Base-by-base conservation (phyloP, 148 eudicot genomes). In the Fagopyrum esculentum region DNA sequence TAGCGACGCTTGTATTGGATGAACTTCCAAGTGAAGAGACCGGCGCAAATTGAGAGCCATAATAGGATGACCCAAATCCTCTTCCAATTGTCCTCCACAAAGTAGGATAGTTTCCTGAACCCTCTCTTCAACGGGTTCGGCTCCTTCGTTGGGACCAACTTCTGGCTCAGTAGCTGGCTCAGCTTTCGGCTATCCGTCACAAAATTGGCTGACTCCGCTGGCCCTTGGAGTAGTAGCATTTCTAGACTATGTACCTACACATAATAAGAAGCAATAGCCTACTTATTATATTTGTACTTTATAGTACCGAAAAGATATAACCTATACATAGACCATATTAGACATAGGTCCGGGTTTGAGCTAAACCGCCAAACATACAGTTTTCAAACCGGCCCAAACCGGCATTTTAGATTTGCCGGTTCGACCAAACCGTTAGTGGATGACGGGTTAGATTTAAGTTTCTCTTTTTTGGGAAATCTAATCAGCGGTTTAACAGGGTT, bases 141-240 rank as follows among this genome's bases (percentile, higher is more conserved):
- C 50, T 82, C 89, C 76, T 79, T 82, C 46, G 86, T 84, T 17
- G 87, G 87, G 35, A 84, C 80, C 19, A 85, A 82, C 80, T 84
- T 84, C 46, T 84, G 80, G 86, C 89, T 85, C 40, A 82, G 79
- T 50, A 84, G 49, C 45, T 82, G 79, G 72, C 89, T 87, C n/a
- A 82, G 78, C 55, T 79, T 79, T 22, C 85, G 76, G 69, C 87
- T 85, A 11, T 87, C 91, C 2, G 85, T 74, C 17, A 76, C 77
- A 3, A 79, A 77, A 76, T 71, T 75, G 73, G 81, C 76, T 17
- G 89, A 77, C 52, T 84, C 78, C 1, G 72, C 69, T 48, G 91
- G 89, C 52, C 87, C 91, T 87, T 82, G 85, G n/a, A 87, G 64
- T 54, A 85, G 78, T 1, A 87, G 78, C 85, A 80, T 87, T 80